A percentile compares a stretch with the other conserved stretches of the same genome.
These are phyloP conservation scores for Cladophialophora carrionii DNA, from an alignment of 2,329 filamentous ascomycete species.

Conservation along the genomic window DNA sequence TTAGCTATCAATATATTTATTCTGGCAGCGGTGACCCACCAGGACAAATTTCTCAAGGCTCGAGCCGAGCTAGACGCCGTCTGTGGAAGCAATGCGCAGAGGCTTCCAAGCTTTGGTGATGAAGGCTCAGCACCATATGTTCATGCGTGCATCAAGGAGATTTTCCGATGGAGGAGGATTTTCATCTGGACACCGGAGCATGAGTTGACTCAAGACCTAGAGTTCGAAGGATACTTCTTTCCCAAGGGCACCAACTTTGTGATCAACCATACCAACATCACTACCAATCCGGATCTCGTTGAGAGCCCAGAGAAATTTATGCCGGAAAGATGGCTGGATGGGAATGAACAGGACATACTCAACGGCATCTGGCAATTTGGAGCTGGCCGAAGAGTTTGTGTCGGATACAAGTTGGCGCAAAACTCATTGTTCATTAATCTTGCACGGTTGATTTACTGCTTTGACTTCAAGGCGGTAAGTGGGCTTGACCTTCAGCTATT, in stretches of 20 bases:
- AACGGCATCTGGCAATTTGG: slow-evolving; percentile 46
- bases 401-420: slow-evolving; percentile 43
- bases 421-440: slow-evolving; percentile 42
- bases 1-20: slow-evolving; percentile 44
- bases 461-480: slow-evolving; percentile 37
- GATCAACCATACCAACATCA: slow-evolving; percentile 43
- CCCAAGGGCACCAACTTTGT: slow-evolving; percentile 42
- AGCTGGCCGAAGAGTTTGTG: slow-evolving; percentile 44
- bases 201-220: slow-evolving; percentile 37
- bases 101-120: slow-evolving; percentile 39
- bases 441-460: slow-evolving; percentile 42
- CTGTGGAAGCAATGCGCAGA: slow-evolving; percentile 27
- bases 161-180: slow-evolving; percentile 41
- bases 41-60: slow-evolving; percentile 38
- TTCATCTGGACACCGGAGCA: slow-evolving; percentile 40
- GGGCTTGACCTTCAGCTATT: neutral
- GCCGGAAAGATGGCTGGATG: slow-evolving; percentile 47
- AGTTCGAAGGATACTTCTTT: slow-evolving; percentile 41
- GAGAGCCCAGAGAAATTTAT: slow-evolving; percentile 42
- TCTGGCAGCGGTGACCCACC: slow-evolving; percentile 40
- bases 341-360: slow-evolving; percentile 39
- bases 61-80: slow-evolving; percentile 36
- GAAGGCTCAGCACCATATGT: slow-evolving; percentile 40
- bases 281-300: slow-evolving; percentile 36
- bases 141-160: slow-evolving; percentile 40